phyloP scores from a whole-genome alignment of 106 monocot genomes.

The Allium sativum region DNA sequence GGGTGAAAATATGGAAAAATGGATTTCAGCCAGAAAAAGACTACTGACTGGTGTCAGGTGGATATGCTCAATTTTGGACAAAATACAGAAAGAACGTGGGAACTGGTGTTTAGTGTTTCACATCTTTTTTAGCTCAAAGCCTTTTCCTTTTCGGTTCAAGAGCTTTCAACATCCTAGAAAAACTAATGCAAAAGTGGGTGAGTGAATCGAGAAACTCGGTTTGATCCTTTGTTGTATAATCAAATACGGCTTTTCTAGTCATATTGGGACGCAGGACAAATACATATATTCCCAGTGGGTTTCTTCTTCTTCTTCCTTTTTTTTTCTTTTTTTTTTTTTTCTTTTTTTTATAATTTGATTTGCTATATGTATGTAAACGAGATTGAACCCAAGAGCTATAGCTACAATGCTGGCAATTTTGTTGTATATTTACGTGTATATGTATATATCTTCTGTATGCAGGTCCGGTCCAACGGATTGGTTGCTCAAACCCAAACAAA shows the following conservation, averaged over 20 bases:
- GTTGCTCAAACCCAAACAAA: no score
- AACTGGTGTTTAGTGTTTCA: constrained; percentile 30
- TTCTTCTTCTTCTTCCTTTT: background rate
- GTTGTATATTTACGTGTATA: no score
- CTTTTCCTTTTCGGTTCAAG: constrained; percentile 17
- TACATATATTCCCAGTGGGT: no score
- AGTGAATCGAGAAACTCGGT: constrained; percentile 30
- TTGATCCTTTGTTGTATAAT: constrained; percentile 31
- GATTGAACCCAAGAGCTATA: no score
- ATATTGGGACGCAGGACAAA: constrained; percentile 7
- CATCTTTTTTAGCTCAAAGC: constrained; percentile 11
- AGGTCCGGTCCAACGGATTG: no score
- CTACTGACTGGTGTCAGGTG: constrained; percentile 13
- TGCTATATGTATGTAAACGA: no score
- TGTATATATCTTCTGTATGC: no score
- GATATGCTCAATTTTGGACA: background rate
- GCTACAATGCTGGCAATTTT: no score
- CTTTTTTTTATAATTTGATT: no score
- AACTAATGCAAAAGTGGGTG: constrained; percentile 20
- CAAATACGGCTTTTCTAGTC: constrained; percentile 8
- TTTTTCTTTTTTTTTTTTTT: background rate
- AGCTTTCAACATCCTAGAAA: constrained; percentile 20
- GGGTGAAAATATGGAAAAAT: constrained; percentile 14
- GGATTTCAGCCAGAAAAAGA: background rate
- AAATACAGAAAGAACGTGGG: constrained; percentile 35